These are phyloP conservation scores for Murraya paniculata DNA, from an alignment of 345 rosid species.

Conservation along the genomic window DNA sequence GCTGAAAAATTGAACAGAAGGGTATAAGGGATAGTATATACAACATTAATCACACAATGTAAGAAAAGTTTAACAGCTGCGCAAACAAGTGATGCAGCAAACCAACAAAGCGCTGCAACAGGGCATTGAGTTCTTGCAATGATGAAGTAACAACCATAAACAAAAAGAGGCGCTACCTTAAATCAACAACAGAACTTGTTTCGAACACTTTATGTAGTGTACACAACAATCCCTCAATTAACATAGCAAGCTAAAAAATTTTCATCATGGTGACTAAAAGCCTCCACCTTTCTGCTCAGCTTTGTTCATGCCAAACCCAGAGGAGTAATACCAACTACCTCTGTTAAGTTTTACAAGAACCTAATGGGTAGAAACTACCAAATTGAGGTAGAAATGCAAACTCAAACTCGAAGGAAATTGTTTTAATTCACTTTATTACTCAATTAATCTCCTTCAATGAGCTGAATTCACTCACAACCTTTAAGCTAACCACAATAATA, in stretches of 20 bases:
- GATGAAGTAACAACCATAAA: constrained; percentile 2
- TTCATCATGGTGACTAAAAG: background rate
- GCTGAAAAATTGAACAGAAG: constrained; percentile 47
- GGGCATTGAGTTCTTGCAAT: background rate
- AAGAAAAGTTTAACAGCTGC: background rate
- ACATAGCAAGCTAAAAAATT: background rate
- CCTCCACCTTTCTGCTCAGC: background rate
- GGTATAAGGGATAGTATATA: background rate
- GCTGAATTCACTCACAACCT: too few species aligned
- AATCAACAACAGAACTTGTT: background rate
- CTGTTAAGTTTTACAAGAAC: too few species aligned
- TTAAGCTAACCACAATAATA: background rate
- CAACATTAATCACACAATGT: background rate
- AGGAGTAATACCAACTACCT: background rate
- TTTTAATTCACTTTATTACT: too few species aligned
- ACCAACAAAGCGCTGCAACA: background rate
- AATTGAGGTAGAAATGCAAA: background rate
- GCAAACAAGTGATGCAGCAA: background rate
- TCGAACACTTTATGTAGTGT: too few species aligned
- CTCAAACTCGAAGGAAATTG: background rate
- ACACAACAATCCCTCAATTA: background rate
- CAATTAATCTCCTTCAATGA: too few species aligned
- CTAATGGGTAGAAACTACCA: background rate
- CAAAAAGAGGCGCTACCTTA: background rate
- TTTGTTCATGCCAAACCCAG: background rate